Evolutionary conservation across 1,284 basidiomycete genomes (phyloP).

Genomic region (Microbotryum lychnidis-dioicae): DNA sequence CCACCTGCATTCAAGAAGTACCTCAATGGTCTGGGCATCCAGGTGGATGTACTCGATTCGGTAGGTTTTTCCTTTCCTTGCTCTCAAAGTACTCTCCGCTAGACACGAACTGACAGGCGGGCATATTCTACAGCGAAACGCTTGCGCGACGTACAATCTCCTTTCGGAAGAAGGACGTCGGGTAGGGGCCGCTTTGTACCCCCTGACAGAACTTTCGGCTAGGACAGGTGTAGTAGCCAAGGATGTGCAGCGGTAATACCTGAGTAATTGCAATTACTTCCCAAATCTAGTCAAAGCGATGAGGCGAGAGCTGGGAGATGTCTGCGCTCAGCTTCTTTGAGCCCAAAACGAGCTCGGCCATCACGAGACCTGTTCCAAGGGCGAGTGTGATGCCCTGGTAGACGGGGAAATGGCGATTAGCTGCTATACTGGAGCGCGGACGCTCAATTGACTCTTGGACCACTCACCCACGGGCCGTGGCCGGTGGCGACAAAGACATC

Average conservation of each 20-base stretch:
- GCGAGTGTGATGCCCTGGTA: constrained; percentile 23
- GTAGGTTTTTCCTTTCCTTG: constrained; percentile 47
- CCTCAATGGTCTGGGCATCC: constrained; percentile 70
- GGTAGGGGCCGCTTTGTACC: constrained; percentile 69
- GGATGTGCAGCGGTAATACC: too few relatives aligned
- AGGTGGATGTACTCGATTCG: constrained; percentile 89
- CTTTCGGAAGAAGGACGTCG: constrained; percentile 83
- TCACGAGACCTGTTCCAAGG: constrained; percentile 17
- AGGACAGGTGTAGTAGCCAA: constrained; percentile 13
- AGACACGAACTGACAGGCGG: not conserved
- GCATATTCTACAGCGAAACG: constrained; percentile 57
- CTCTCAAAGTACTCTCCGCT: constrained; percentile 7
- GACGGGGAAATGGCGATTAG: not conserved
- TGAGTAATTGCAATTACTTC: too few relatives aligned
- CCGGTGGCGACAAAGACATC: constrained; percentile 18
- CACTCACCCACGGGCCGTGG: constrained; percentile 28
- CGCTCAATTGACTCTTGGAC: not conserved
- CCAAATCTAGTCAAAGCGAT: constrained; percentile 1
- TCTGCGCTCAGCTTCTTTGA: constrained; percentile 11
- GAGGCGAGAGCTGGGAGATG: not conserved
- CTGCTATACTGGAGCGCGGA: not conserved
- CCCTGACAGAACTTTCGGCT: constrained; percentile 17
- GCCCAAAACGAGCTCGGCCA: constrained; percentile 16
- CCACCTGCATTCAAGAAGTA: constrained; percentile 62
- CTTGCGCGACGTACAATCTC: constrained; percentile 88